Base-by-base conservation (phyloP, 768 basidiomycete species). In the Panaeolus cyanescens region DNA sequence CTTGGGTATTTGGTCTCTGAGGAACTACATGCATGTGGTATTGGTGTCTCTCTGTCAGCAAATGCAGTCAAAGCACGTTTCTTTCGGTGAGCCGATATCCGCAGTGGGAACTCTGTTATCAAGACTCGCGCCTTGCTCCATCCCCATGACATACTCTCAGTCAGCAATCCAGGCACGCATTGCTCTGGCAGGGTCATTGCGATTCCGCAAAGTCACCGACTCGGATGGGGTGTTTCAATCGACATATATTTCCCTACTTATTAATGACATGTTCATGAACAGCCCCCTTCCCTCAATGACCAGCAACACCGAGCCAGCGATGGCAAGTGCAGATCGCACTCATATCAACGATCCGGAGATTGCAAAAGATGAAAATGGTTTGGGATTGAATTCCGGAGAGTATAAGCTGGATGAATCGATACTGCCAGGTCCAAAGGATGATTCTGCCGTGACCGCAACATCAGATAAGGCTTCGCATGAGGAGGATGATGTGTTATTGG, bases 401-500 rank as follows among this genome's bases (percentile, higher is more conserved):
- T 8, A n/a, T 8, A 22, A 28, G 45, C 25, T 5, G 10, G 15
- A 3, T 13, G 1, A 22, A 2, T 15, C 45, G 45, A 25, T n/a
- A 25, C 45, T 15, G 4, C 9, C 45, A 20, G 30, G 45, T 50
- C 7, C 7, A 25, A 15, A n/a, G 5, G 45, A 50, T 50, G 17
- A 22, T 22, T n/a, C 13, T 13, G 20, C 42, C 10, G 19, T 20
- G n/a, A 32, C 42, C 10, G 19, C 13, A 2, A 25, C 10, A 32
- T 30, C 45, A 2, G 50, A 32, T 19, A 42, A 50, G 10, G 3
- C 20, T 3, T 22, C 31, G 30, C 28, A 25, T 20, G 40, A 32
- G 4, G 19, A 5, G 7, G 32, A 4, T 6, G 42, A 59, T 54
- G 50, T 59, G 30, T 50, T 59, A 15, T 54, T 30, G n/a, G 78